phyloP scores from a whole-genome alignment of 805 yeast species.

The Metschnikowia continentalis region DNA sequence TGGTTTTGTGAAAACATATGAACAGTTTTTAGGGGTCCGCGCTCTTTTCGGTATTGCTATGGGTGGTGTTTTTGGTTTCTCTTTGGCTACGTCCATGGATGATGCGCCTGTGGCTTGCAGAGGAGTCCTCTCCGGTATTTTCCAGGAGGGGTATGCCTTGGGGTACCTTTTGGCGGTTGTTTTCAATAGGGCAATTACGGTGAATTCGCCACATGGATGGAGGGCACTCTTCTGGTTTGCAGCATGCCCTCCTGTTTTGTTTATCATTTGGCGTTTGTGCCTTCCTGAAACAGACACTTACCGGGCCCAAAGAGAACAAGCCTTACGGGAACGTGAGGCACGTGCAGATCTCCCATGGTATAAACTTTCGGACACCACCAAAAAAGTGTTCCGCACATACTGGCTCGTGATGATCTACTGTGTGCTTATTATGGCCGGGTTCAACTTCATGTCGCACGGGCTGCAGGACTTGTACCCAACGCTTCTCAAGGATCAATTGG shows the following conservation, averaged over 20 bases:
- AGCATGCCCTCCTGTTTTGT: constrained; percentile 61
- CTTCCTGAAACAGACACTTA: constrained; percentile 59
- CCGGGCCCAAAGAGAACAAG: constrained; percentile 19
- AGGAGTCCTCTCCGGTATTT: constrained; percentile 60
- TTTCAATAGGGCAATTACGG: constrained; percentile 55
- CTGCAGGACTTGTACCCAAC: constrained; percentile 43
- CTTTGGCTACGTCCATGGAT: constrained; percentile 63
- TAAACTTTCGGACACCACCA: constrained; percentile 10
- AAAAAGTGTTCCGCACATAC: constrained; percentile 38
- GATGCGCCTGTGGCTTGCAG: constrained; percentile 56
- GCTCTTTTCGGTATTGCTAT: constrained; percentile 62
- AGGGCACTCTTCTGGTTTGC: constrained; percentile 66
- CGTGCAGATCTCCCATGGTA: constrained; percentile 10
- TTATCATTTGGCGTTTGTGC: constrained; percentile 53
- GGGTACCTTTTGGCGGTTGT: constrained; percentile 65
- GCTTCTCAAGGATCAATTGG: constrained; percentile 31
- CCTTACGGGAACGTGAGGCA: constrained; percentile 6
- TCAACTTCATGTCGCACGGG: constrained; percentile 41
- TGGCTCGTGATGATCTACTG: constrained; percentile 60
- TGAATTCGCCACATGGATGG: constrained; percentile 52
- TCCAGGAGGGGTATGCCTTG: constrained; percentile 78
- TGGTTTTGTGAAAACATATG: constrained; percentile 54
- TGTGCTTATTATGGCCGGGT: constrained; percentile 45
- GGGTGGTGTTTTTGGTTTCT: constrained; percentile 70
- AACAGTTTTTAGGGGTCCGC: constrained; percentile 58